Evolutionary conservation across 1,284 basidiomycete genomes (phyloP).

Genomic region (Malassezia obtusa): DNA sequence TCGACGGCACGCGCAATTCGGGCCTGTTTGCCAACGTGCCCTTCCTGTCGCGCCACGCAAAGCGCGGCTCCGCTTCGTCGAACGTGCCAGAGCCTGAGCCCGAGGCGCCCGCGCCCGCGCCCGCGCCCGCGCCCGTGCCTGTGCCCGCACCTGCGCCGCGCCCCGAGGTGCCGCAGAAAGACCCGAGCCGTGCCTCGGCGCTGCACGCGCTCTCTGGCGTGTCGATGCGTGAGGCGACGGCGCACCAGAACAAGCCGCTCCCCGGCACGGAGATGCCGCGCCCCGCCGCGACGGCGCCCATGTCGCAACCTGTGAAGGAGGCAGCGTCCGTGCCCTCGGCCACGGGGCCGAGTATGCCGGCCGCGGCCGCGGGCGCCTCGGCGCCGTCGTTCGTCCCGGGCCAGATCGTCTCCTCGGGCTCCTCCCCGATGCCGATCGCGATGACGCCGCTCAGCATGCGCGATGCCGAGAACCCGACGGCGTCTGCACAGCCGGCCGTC

Average conservation of each 20-base stretch:
- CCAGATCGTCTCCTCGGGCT: background rate
- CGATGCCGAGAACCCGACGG: background rate
- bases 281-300: background rate
- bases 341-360: background rate
- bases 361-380: no score
- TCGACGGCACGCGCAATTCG: background rate
- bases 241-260: background rate
- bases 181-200: background rate
- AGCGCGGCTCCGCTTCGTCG: background rate
- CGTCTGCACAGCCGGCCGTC: no score
- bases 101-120: background rate
- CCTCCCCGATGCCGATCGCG: background rate
- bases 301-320: background rate
- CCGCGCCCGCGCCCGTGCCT: no score
- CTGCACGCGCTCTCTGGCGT: background rate
- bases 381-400: background rate
- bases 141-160: background rate
- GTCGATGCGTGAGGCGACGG: background rate
- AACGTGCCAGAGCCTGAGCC: background rate
- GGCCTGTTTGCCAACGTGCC: background rate
- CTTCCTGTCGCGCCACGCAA: slow-evolving; percentile 1
- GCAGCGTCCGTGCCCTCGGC: background rate
- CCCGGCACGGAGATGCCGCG: background rate
- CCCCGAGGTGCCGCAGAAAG: slow-evolving; percentile 3
- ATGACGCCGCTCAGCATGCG: background rate